Evolutionary conservation across 352 stramenopile species (phyloP).

Genomic region (Pythium coloratum): DNA sequence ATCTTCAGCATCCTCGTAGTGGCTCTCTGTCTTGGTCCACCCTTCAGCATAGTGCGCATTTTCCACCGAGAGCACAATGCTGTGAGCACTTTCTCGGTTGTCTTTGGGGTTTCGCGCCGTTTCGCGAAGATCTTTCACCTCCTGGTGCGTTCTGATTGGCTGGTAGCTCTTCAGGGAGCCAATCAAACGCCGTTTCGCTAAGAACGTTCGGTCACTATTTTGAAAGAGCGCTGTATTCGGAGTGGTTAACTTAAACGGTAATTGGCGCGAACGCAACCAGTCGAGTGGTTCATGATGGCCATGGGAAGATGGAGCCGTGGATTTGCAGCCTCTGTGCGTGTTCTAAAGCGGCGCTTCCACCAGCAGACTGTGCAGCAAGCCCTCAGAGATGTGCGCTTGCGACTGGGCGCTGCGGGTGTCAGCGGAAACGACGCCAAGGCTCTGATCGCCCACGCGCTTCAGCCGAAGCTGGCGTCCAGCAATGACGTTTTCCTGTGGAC

Average conservation of each 20-base stretch:
- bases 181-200: slow-evolving; percentile 8
- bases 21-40: not conserved
- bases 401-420: slow-evolving; percentile 17
- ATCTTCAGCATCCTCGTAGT: not conserved
- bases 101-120: not conserved
- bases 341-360: slow-evolving; percentile 10
- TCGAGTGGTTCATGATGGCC: not conserved
- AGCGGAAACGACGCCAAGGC: slow-evolving; percentile 49
- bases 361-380: slow-evolving; percentile 16
- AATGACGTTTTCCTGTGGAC: slow-evolving; percentile 62
- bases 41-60: slow-evolving; percentile 7
- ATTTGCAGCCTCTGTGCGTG: not conserved
- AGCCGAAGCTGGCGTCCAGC: slow-evolving; percentile 35
- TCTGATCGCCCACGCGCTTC: slow-evolving; percentile 51
- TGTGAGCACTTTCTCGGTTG: slow-evolving; percentile 14
- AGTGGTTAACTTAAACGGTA: not conserved
- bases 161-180: slow-evolving; percentile 8
- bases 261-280: slow-evolving; percentile 11
- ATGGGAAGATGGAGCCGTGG: not conserved
- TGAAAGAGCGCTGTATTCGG: slow-evolving; percentile 3
- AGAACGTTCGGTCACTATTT: slow-evolving; percentile 26
- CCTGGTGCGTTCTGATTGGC: slow-evolving; percentile 20
- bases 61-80: slow-evolving; percentile 1
- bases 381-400: slow-evolving; percentile 29
- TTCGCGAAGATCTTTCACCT: slow-evolving; percentile 20